phyloP scores from a whole-genome alignment of 208 protist species.

The Acanthamoeba royreba region DNA sequence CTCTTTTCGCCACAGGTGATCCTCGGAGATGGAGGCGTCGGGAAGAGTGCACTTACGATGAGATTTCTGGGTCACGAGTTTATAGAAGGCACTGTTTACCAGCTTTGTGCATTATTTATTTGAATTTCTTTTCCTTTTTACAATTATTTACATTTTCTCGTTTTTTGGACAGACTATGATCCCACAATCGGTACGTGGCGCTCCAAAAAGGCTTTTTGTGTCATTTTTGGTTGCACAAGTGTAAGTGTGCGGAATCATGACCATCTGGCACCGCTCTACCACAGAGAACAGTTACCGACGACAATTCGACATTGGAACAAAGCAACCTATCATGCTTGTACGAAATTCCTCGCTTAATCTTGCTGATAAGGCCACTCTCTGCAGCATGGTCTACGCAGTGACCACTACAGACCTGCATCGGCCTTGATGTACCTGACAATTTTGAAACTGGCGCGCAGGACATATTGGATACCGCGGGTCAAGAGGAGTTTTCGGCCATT shows the following conservation, averaged over 20 bases:
- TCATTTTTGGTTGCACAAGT: no score
- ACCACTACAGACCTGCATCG: no score
- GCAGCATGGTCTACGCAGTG: no score
- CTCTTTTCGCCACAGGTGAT: background rate
- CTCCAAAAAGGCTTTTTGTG: no score
- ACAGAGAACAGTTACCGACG: background rate
- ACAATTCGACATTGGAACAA: background rate
- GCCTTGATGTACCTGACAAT: no score
- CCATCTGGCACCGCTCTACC: background rate
- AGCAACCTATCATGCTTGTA: background rate
- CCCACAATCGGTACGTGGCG: background rate
- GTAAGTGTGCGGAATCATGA: background rate
- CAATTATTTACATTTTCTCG: background rate
- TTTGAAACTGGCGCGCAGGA: slow-evolving; percentile 16
- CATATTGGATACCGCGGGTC: slow-evolving; percentile 60
- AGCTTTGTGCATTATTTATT: background rate
- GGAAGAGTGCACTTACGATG: background rate
- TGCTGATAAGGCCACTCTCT: no score
- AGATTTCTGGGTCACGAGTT: background rate
- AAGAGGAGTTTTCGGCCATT: slow-evolving; percentile 69
- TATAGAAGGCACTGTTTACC: background rate
- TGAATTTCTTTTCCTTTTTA: background rate
- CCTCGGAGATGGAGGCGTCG: background rate
- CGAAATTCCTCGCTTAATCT: background rate
- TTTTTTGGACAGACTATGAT: background rate